These are phyloP conservation scores for Crithidia acanthocephali DNA, from an alignment of 208 protist genomes.

Conservation along the genomic window DNA sequence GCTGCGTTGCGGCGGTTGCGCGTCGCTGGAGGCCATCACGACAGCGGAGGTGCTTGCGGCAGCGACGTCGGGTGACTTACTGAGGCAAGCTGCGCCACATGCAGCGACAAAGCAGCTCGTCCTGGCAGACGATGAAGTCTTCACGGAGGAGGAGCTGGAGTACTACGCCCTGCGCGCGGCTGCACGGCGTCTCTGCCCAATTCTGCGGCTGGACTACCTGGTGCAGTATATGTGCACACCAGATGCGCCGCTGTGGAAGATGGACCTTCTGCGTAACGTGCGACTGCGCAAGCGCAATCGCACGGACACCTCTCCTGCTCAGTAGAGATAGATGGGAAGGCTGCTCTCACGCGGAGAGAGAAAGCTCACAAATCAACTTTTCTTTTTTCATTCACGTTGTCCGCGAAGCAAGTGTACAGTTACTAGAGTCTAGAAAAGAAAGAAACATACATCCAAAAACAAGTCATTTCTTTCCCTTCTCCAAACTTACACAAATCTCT, in stretches of 20 bases:
- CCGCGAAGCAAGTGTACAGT: not conserved
- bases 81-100: not conserved
- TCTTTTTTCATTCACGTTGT: not conserved
- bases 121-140: slow-evolving; percentile 63
- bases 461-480: no score
- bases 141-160: slow-evolving; percentile 46
- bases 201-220: slow-evolving; percentile 70
- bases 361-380: not conserved
- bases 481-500: no score
- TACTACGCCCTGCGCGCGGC: slow-evolving; percentile 19
- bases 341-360: no score
- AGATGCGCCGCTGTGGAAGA: slow-evolving; percentile 29
- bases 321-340: not conserved
- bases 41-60: slow-evolving; percentile 33
- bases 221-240: slow-evolving; percentile 61
- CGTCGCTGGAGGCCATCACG: slow-evolving; percentile 16
- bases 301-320: not conserved
- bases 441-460: no score
- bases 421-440: no score
- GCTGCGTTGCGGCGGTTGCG: slow-evolving; percentile 57
- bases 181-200: slow-evolving; percentile 17
- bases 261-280: slow-evolving; percentile 27
- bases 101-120: slow-evolving; percentile 23
- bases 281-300: slow-evolving; percentile 30
- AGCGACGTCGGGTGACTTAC: not conserved